Percentiles rank a stretch among this genome's conserved stretches.
Evolutionary conservation across 1,284 basidiomycete species (phyloP).

Genomic region (Ceratobasidium sp.): DNA sequence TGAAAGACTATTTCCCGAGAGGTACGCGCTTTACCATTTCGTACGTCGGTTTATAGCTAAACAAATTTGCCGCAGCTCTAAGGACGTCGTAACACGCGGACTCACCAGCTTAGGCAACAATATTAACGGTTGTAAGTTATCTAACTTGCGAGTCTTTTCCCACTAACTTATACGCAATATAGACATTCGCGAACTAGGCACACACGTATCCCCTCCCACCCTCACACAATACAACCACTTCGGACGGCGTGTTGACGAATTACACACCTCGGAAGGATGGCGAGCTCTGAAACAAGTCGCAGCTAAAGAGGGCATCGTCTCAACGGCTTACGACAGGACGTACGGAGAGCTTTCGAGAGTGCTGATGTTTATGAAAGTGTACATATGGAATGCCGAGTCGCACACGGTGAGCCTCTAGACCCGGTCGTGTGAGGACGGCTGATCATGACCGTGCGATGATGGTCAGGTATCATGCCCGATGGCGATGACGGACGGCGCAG

Average conservation of each 20-base stretch:
- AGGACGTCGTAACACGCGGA: slow-evolving; percentile 63
- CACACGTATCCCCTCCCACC: slow-evolving; percentile 53
- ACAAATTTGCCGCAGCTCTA: slow-evolving; percentile 50
- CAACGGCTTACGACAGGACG: slow-evolving; percentile 70
- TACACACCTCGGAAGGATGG: slow-evolving; percentile 78
- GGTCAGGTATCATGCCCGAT: slow-evolving; percentile 72
- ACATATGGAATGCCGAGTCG: slow-evolving; percentile 68
- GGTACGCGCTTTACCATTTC: slow-evolving; percentile 50
- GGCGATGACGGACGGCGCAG: slow-evolving; percentile 81
- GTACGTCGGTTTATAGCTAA: too few species aligned
- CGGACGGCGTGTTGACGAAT: slow-evolving; percentile 70
- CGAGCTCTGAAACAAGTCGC: slow-evolving; percentile 73
- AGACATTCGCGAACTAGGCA: slow-evolving; percentile 14
- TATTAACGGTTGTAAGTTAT: slow-evolving; percentile 62
- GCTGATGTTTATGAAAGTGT: slow-evolving; percentile 71
- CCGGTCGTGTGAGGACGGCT: not conserved
- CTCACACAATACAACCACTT: slow-evolving; percentile 75
- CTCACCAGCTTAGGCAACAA: slow-evolving; percentile 65
- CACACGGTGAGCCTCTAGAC: slow-evolving; percentile 63
- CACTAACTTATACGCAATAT: not conserved
- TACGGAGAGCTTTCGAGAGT: slow-evolving; percentile 67
- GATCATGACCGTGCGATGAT: not conserved
- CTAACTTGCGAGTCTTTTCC: not conserved
- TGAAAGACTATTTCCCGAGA: slow-evolving; percentile 63
- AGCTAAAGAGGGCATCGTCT: slow-evolving; percentile 74